Conservation (phyloP, 1,139 yeast species). For the Scheffersomyces insectosa region DNA sequence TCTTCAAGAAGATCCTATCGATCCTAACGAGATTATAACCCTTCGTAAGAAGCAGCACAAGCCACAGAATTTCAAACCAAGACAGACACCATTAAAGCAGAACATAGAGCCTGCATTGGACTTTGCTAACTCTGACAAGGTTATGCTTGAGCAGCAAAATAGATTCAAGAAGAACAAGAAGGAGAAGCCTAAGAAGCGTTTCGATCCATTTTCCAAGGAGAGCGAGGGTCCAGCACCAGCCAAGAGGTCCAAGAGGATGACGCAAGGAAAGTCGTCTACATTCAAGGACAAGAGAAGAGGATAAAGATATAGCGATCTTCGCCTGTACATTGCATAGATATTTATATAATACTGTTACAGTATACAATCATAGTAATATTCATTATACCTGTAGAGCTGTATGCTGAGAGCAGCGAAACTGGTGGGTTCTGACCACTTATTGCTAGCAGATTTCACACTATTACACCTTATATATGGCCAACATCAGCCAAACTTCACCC, state of each 20-base stretch:
- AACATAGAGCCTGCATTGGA: conserved; percentile 33
- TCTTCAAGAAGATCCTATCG: conserved; percentile 9
- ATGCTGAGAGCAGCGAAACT: no score
- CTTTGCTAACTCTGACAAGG: conserved; percentile 49
- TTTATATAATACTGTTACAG: no score
- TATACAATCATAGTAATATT: no score
- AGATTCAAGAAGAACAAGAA: conserved; percentile 18
- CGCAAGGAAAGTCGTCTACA: conserved; percentile 51
- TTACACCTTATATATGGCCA: no score
- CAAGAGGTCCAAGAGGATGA: conserved; percentile 41
- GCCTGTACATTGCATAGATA: no score
- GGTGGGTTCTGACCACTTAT: no score
- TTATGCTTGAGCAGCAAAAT: conserved; percentile 33
- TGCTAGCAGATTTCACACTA: no score
- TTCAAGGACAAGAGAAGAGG: conserved; percentile 31
- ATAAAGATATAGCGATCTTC: not conserved
- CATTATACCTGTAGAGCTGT: no score
- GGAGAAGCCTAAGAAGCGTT: conserved; percentile 46
- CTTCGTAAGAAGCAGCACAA: conserved; percentile 39
- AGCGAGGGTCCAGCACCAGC: conserved; percentile 53
- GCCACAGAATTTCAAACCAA: conserved; percentile 11
- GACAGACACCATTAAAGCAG: conserved; percentile 10
- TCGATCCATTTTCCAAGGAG: conserved; percentile 58
- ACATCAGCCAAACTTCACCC: no score
- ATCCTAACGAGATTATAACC: conserved; percentile 57